These are phyloP conservation scores for Paraphoma chrysanthemicola DNA, from an alignment of 2,329 filamentous ascomycete species.

Conservation along the genomic window DNA sequence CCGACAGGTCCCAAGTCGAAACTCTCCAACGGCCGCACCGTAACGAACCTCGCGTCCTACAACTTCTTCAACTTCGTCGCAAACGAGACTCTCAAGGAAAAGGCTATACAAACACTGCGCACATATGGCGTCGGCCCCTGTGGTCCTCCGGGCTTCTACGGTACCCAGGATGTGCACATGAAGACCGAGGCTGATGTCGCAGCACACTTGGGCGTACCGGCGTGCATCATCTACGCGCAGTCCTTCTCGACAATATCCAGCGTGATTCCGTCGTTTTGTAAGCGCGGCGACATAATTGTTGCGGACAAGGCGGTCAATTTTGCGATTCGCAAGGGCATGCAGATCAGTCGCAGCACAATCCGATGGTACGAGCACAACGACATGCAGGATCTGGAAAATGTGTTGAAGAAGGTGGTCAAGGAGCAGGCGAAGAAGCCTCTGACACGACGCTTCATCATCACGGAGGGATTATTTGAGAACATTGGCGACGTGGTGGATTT, in stretches of 20 bases:
- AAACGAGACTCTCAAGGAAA: slow-evolving; percentile 92
- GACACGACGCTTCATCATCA: slow-evolving; percentile 93
- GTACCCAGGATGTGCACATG: slow-evolving; percentile 97
- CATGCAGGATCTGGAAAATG: slow-evolving; percentile 88
- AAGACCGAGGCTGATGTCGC: slow-evolving; percentile 95
- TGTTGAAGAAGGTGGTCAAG: slow-evolving; percentile 83
- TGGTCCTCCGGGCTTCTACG: slow-evolving; percentile 96
- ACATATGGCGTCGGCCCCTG: slow-evolving; percentile 97
- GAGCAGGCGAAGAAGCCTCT: slow-evolving; percentile 89
- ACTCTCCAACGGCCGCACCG: slow-evolving; percentile 85
- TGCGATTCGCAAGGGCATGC: slow-evolving; percentile 90
- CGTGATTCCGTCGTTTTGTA: slow-evolving; percentile 95
- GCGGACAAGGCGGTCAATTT: slow-evolving; percentile 94
- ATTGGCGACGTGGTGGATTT: slow-evolving; percentile 84
- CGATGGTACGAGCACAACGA: slow-evolving; percentile 96
- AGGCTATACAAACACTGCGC: slow-evolving; percentile 90
- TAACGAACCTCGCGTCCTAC: slow-evolving; percentile 91
- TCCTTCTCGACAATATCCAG: slow-evolving; percentile 96
- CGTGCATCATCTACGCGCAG: slow-evolving; percentile 94
- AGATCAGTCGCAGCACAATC: slow-evolving; percentile 89
- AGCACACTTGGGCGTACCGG: slow-evolving; percentile 82
- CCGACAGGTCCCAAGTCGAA: slow-evolving; percentile 91
- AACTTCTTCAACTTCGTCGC: slow-evolving; percentile 98
- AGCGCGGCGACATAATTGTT: slow-evolving; percentile 95
- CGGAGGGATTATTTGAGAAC: slow-evolving; percentile 92